Conservation (phyloP, 495 filamentous ascomycete genomes). For the Letharia columbiana region DNA sequence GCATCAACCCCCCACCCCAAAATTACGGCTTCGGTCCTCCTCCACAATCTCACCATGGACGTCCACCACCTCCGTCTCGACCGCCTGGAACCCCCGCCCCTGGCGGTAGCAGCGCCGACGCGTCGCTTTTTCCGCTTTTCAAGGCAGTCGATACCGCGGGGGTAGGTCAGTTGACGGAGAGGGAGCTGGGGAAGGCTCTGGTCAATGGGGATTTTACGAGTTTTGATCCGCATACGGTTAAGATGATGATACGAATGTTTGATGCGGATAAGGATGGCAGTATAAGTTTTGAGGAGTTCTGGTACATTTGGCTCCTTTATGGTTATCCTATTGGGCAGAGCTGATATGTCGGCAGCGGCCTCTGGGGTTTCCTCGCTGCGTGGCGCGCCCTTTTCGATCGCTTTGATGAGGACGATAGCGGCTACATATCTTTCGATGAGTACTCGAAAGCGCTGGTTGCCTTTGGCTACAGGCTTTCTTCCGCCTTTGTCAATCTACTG, state of each 20-base stretch:
- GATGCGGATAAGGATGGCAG: constrained; percentile 76
- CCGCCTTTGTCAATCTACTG: constrained; percentile 70
- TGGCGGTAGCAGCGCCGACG: constrained; percentile 46
- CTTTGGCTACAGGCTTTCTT: constrained; percentile 86
- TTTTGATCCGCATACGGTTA: constrained; percentile 93
- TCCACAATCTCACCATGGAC: constrained; percentile 44
- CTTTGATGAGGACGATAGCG: constrained; percentile 82
- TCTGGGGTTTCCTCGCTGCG: constrained; percentile 91
- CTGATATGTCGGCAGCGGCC: constrained; percentile 38
- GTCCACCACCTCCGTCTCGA: constrained; percentile 42
- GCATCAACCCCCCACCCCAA: constrained; percentile 46
- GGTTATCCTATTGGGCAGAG: not conserved
- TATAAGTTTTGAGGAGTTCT: constrained; percentile 94
- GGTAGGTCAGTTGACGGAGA: constrained; percentile 74
- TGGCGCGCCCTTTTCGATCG: constrained; percentile 93
- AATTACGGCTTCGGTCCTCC: constrained; percentile 53
- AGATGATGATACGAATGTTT: constrained; percentile 99
- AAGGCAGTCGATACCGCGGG: constrained; percentile 79
- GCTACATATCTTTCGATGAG: constrained; percentile 77
- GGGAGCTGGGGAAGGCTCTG: constrained; percentile 80
- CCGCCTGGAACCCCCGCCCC: constrained; percentile 59
- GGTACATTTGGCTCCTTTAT: constrained; percentile 31
- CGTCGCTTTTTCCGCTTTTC: constrained; percentile 76
- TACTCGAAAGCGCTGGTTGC: constrained; percentile 87
- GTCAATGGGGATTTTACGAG: constrained; percentile 93